Conservation (phyloP, 1,284 basidiomycete genomes). For the Leucoagaricus sp. region DNA sequence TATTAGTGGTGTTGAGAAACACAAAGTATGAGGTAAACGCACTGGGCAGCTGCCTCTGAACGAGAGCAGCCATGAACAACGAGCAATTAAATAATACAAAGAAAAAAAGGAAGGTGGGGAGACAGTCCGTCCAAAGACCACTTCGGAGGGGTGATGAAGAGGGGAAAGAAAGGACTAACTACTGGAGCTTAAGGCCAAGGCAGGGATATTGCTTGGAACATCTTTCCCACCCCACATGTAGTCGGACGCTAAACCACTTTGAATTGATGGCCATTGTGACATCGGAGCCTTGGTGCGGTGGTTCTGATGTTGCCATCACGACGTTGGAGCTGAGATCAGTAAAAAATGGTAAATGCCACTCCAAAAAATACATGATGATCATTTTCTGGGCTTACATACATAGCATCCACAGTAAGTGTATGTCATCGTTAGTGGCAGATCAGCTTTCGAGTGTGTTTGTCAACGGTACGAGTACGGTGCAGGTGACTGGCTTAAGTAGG, state of each 20-base stretch:
- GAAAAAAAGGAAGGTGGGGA: not conserved
- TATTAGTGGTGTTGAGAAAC: not conserved
- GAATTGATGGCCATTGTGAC: conserved; percentile 1
- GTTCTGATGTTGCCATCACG: conserved; percentile 11
- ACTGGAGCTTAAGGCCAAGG: not conserved
- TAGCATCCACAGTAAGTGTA: not conserved
- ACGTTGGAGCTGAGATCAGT: conserved; percentile 2
- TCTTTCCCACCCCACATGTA: conserved; percentile 5
- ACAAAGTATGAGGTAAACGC: not conserved
- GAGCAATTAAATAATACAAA: conserved; percentile 1
- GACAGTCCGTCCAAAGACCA: not conserved
- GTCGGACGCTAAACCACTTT: conserved; percentile 2
- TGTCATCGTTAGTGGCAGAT: too few relatives aligned
- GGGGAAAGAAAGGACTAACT: not conserved
- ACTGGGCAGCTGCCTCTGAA: conserved; percentile 20
- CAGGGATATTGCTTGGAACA: not conserved
- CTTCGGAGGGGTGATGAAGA: not conserved
- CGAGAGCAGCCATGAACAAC: conserved; percentile 25
- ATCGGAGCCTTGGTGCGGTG: not conserved
- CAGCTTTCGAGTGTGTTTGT: too few relatives aligned
- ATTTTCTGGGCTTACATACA: not conserved
- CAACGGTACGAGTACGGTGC: too few relatives aligned
- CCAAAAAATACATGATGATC: not conserved
- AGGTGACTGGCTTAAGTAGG: too few relatives aligned
- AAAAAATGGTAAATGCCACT: not conserved